Evolutionary conservation across 768 basidiomycete genomes (phyloP).

Genomic region (Leccinum aurantiacum): DNA sequence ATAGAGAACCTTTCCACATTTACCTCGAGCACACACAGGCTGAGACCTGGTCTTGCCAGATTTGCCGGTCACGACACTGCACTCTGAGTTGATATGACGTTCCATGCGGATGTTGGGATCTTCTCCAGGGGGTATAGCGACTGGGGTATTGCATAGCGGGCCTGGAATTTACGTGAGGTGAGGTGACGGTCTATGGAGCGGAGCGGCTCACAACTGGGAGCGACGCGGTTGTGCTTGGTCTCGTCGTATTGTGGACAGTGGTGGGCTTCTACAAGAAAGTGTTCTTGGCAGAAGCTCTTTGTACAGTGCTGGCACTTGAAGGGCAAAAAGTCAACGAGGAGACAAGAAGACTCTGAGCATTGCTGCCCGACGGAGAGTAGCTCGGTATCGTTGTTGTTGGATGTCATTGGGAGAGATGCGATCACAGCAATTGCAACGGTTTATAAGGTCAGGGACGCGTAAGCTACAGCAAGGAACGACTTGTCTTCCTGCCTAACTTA

Average conservation of each 20-base stretch:
- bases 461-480: conserved; percentile 11
- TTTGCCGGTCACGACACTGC: conserved; percentile 68
- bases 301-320: conserved; percentile 85
- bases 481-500: neutral
- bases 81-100: conserved; percentile 63
- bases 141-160: conserved; percentile 73
- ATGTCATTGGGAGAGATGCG: conserved; percentile 4
- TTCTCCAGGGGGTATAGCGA: conserved; percentile 72
- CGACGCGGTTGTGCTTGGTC: conserved; percentile 67
- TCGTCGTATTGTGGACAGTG: conserved; percentile 71
- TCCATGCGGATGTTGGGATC: conserved; percentile 86
- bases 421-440: conserved; percentile 4
- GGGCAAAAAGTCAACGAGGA: conserved; percentile 79
- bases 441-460: conserved; percentile 29
- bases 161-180: conserved; percentile 37
- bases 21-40: conserved; percentile 58
- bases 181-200: neutral
- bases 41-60: conserved; percentile 44
- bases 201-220: conserved; percentile 63
- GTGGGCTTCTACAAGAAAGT: conserved; percentile 71
- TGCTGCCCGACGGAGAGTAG: conserved; percentile 69
- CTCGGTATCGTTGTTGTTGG: conserved; percentile 41
- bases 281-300: conserved; percentile 71
- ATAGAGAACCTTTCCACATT: conserved; percentile 73
- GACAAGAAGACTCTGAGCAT: conserved; percentile 66